Base-by-base conservation (phyloP, 2,329 filamentous ascomycete genomes). In the Aspergillus pseudoviridinutans region DNA sequence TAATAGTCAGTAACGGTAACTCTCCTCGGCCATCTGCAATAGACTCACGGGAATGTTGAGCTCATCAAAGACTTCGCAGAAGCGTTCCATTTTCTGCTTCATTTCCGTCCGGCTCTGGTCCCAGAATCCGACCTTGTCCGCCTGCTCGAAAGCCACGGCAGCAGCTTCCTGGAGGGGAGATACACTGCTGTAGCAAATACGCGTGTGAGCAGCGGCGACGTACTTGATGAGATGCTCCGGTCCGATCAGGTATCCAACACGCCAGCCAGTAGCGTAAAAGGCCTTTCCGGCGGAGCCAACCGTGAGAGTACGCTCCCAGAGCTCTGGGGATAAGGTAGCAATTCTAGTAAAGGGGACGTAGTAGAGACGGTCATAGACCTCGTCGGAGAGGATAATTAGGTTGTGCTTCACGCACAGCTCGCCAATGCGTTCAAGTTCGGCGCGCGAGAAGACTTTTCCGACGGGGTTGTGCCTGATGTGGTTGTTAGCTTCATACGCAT, bases 231-330 rank as follows among this genome's bases (percentile, higher is more conserved):
- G 80, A 60, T 96, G 85, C 54, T 91, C 85, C 0, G 90, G 91
- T 0, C 94, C 94, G 70, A 97, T 94, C 41, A 99, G 80, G 87
- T 93, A 99, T 55, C 94, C 90, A 64, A 97, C 92, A 57, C 94
- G 87, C 94, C 94, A 99, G 50, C 94, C 94, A 0, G 94, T 99
- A 56, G 91, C 91, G 71, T 97, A 97, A 76, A 99, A 99, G 80
- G 94, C 95, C 83, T 99, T 99, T 67, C 94, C 94, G 1, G 92
- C 94, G 0, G 92, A 96, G 22, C 94, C 94, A 29, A 99, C 94
- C 0, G 94, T 97, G 51, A 99, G 77, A 4, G 94, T 97, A 64
- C 96, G 82, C 58, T 85, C 85, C 66, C 92, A 92, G 53, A 97
- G 86, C 73, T 97, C 92, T 0, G 92, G 92, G 0, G 91, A 96